Evolutionary conservation across 2,329 filamentous ascomycete genomes (phyloP), one percentile per base, ranked within the genome.

Genomic region (Pseudodiploospora longispora): DNA sequence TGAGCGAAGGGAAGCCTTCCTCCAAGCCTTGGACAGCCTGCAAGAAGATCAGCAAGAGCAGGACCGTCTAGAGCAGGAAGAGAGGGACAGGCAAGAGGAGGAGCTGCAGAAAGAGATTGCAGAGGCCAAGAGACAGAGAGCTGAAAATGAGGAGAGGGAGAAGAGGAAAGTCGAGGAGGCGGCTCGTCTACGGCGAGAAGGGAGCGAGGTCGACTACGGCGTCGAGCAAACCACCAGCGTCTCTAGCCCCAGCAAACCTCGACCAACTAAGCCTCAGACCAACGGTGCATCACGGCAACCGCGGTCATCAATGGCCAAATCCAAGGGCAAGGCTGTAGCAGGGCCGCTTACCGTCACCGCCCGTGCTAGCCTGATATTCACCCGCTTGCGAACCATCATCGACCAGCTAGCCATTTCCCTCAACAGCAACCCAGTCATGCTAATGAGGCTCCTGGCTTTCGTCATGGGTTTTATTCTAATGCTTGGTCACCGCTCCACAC

Each of bases 1-100:
- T 42, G 93, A 97, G 67, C 80, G 87, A 37, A 82, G 87, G 50
- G 88, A 97, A 55, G 83, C 87, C 1, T 96, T 97, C 61, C 68
- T 95, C 10, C 84, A 91, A 55, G 91, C 90, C 4, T 72, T 97
- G 10, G 81, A 94, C 59, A 83, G 80, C 42, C 70, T 97, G 30
- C 84, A 85, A 55, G 89, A 95, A 52, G 90, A 95, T 58, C 87
- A 86, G 57, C 76, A 83, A 44, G 80, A 83, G 48, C 79, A 82
- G n/a, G 81, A 83, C 52, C 71, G 79, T 47, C 75, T 59, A 67
- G 87, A 74, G 60, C 80, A 54, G 55, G 84, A 74, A 66, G 82
- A 72, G 55, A 67, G 67, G 45, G 65, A 69, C 42, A 66, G 67
- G 27, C 75, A 80, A 44, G 76, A 82, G 50, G 78, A 82, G 44